Percentiles rank a stretch among this genome's conserved stretches.
Evolutionary conservation across 2,329 filamentous ascomycete species (phyloP).

Genomic region (Truncatella angustata): DNA sequence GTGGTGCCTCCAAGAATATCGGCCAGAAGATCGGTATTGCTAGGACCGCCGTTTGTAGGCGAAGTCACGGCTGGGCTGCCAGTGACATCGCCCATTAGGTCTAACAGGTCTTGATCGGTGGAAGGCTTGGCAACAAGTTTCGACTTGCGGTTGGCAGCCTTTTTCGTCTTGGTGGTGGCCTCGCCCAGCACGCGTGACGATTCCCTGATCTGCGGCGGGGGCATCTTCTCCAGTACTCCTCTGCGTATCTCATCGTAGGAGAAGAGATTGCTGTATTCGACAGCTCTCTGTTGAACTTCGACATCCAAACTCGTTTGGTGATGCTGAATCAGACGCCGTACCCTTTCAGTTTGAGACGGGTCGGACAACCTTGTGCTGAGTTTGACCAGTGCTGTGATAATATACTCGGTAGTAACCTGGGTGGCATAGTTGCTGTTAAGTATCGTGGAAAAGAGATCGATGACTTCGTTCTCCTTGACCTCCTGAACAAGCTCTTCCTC

Average conservation of each 20-base stretch:
- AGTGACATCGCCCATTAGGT: slow-evolving; percentile 76
- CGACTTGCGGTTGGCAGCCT: slow-evolving; percentile 69
- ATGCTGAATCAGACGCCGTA: slow-evolving; percentile 73
- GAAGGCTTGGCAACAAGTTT: slow-evolving; percentile 69
- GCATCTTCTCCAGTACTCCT: slow-evolving; percentile 97
- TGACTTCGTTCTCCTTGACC: slow-evolving; percentile 84
- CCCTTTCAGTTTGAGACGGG: slow-evolving; percentile 78
- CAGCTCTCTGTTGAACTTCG: slow-evolving; percentile 92
- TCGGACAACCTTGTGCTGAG: slow-evolving; percentile 86
- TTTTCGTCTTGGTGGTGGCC: slow-evolving; percentile 66
- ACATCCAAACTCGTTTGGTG: slow-evolving; percentile 88
- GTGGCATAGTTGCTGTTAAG: slow-evolving; percentile 93
- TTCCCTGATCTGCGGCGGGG: slow-evolving; percentile 92
- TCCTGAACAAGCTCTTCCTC: slow-evolving; percentile 82
- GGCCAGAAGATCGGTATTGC: slow-evolving; percentile 83
- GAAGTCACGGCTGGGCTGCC: slow-evolving; percentile 59
- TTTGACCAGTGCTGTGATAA: slow-evolving; percentile 92
- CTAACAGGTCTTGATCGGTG: slow-evolving; percentile 87
- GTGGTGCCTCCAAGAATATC: slow-evolving; percentile 81
- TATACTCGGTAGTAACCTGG: slow-evolving; percentile 91
- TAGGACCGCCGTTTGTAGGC: slow-evolving; percentile 55
- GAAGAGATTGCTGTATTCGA: slow-evolving; percentile 96
- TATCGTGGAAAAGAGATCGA: slow-evolving; percentile 90
- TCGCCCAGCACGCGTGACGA: slow-evolving; percentile 88
- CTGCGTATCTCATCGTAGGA: slow-evolving; percentile 80